Conservation (phyloP, 768 basidiomycete genomes). For the Podaxis sp. region DNA sequence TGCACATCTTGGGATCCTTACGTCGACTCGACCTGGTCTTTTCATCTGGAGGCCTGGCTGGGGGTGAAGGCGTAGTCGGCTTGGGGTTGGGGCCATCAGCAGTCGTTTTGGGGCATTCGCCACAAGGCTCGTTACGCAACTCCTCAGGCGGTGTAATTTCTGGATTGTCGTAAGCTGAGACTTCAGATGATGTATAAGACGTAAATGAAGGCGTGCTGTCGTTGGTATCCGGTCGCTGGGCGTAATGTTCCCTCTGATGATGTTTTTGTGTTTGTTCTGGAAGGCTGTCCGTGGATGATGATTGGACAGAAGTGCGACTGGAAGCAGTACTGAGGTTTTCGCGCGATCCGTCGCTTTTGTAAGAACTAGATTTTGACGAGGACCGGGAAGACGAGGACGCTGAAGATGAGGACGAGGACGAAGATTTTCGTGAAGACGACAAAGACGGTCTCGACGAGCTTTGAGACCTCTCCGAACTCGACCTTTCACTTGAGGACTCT, state of each 20-base stretch:
- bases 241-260: background rate
- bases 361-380: slow-evolving; percentile 9
- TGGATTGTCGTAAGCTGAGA: slow-evolving; percentile 4
- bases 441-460: background rate
- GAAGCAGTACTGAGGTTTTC: background rate
- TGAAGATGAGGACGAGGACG: slow-evolving; percentile 11
- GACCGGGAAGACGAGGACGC: slow-evolving; percentile 12
- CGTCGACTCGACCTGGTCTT: background rate
- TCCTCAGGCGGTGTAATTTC: background rate
- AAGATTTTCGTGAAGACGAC: slow-evolving; percentile 3
- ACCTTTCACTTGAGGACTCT: background rate
- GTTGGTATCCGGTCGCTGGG: background rate
- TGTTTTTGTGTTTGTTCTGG: background rate
- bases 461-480: background rate
- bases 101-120: background rate
- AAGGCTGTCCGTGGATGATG: background rate
- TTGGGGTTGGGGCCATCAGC: background rate
- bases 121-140: background rate
- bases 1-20: slow-evolving; percentile 1
- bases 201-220: background rate
- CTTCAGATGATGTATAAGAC: slow-evolving; percentile 4
- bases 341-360: background rate
- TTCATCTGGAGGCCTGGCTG: background rate
- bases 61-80: background rate
- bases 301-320: background rate